Evolutionary conservation across 2,329 filamentous ascomycete species (phyloP), one percentile per base, ranked within the genome.

Genomic region (Trichocomaceae sp.): DNA sequence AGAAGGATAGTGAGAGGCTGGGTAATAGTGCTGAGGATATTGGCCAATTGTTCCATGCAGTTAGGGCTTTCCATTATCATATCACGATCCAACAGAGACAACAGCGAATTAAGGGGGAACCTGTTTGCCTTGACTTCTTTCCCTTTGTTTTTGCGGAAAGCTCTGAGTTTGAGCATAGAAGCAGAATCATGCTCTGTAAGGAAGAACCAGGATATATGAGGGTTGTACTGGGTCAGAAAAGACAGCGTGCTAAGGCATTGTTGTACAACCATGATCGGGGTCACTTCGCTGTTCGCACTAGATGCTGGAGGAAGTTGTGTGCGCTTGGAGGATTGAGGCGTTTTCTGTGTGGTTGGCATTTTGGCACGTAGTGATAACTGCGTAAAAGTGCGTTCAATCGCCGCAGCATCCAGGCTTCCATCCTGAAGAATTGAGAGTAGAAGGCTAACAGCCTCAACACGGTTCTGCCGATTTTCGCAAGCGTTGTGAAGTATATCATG

Each of bases 21-120:
- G 0, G 93, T 99, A 54, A 97, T 90, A 60, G 87, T 86, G 69
- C 90, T 92, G 23, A 99, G 80, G 29, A 99, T 77, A 60, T 86
- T 85, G 2, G 93, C 93, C 23, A 99, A 80, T 59, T 90, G 86
- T 63, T 96, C 92, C 91, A 99, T 97, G 55, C 96, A 92, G 6
- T 85, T 81, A n/a, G 92, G 91, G 72, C 90, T 99, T 72, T 99
- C 93, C 75, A 96, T 95, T 60, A 99, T 91, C 58, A 97, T 78
- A 60, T 90, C 88, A n/a, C 93, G 87, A 67, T 97, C 93, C 20
- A 99, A 80, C 5, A 99, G 79, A 58, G 84, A 86, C 47, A 99
- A 79, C 29, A 99, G 76, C 13, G 91, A 90, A 69, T 99, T 99
- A 68, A 99, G 82, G 9, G 95, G 90, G 68, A 87, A 99, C 68